Evolutionary conservation across 345 rosid species (phyloP), one percentile per base, ranked within the genome.

Genomic region (Lumnitzera littorea): DNA sequence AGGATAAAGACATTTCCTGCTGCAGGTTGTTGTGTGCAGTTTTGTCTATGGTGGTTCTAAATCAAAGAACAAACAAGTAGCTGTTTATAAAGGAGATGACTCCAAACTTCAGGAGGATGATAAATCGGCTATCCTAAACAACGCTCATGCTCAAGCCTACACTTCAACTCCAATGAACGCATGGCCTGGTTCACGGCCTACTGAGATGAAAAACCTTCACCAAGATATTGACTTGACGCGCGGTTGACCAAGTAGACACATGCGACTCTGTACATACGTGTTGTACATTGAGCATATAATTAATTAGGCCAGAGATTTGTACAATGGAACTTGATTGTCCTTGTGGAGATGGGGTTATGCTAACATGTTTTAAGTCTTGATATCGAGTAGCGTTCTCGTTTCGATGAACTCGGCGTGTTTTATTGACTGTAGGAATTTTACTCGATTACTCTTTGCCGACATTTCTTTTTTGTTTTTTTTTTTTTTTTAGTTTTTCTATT

Each of bases 11-110:
- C 52, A 51, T 56, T 60, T 56, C 56, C 68, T 71, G 63, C 25
- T 63, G 74, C 86, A 94, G 97, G 91, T 94, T 75, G 96, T 90
- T 62, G 80, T 80, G 13, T 94, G 96, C 84, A 94, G 92, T 73
- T 94, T 94, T 72, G 83, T 86, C 15, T 78, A 88, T 46, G 95
- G 87, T 15, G 73, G 78, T 70, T 58, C 87, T 46, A 91, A 82
- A 79, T 50, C 65, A 55, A 84, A 82, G 73, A 74, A 78, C 76
- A 90, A 75, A 69, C 78, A 74, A 36, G 46, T 67, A 20, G 64
- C 86, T 5, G 77, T 67, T 61, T 68, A 64, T 49, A 88, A 76
- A 8, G 71, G 72, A 74, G 74, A 79, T 15, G 46, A 13, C 17
- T 49, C 79, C 46, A 59, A 73, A 31, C 60, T 79, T 15, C 79